A percentile compares a stretch with the other conserved stretches of the same genome.
Evolutionary conservation across 352 stramenopile species (phyloP).

Genomic region (Pythium aquatile): DNA sequence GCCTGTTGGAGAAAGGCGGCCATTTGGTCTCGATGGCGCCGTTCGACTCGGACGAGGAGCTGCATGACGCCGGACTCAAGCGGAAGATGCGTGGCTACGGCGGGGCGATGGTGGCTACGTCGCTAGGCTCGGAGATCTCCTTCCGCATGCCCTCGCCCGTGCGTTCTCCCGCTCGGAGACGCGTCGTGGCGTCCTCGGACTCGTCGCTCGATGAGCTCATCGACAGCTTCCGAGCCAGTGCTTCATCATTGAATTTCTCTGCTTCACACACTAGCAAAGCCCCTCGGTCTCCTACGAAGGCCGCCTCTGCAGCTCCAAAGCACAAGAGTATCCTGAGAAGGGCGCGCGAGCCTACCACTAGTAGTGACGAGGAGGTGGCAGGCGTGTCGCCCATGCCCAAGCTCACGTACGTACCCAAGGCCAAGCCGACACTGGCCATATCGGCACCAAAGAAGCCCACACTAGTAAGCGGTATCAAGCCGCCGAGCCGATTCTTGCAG

Average conservation of each 20-base stretch:
- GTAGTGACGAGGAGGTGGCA: slow-evolving; percentile 3
- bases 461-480: neutral
- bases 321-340: slow-evolving; percentile 2
- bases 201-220: slow-evolving; percentile 53
- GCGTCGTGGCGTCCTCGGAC: slow-evolving; percentile 4
- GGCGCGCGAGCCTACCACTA: neutral
- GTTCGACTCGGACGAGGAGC: neutral
- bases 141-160: slow-evolving; percentile 19
- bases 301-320: neutral
- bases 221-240: slow-evolving; percentile 42
- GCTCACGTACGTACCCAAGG: slow-evolving; percentile 36
- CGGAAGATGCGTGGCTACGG: slow-evolving; percentile 1
- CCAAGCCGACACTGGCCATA: slow-evolving; percentile 39
- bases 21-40: neutral
- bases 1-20: too few species aligned
- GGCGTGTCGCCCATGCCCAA: slow-evolving; percentile 49
- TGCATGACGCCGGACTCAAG: neutral
- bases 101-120: slow-evolving; percentile 15
- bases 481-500: neutral
- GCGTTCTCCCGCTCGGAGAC: neutral
- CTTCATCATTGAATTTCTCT: slow-evolving; percentile 16
- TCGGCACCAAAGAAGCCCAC: slow-evolving; percentile 2
- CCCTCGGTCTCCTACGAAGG: neutral
- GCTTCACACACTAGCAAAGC: neutral
- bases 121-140: slow-evolving; percentile 13